Evolutionary conservation across 2,329 filamentous ascomycete genomes (phyloP), one percentile per base, ranked within the genome.

Genomic region (Xylariomycetidae sp.): DNA sequence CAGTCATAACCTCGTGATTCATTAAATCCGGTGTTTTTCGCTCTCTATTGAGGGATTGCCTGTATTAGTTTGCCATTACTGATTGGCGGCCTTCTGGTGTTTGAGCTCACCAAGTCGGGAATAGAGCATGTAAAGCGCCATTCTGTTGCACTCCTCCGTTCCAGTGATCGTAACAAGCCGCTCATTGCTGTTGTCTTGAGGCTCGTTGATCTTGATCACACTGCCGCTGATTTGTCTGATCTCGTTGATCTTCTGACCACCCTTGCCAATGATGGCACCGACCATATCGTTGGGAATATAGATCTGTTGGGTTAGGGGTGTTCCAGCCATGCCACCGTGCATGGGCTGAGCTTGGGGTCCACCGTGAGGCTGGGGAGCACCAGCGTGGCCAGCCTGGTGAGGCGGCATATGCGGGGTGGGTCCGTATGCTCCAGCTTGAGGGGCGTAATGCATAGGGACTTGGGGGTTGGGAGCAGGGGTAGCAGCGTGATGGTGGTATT

Each of bases 231-330:
- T 80, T 61, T 96, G 88, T 49, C 92, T 82, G 47, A 98, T 98
- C 66, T 98, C 92, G 58, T 98, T 98, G 73, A 98, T 98, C 77
- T 98, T 98, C 36, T 88, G 86, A 45, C 92, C 92, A 42, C 92
- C 92, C 68, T 98, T 98, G 55, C 92, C 92, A 51, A 98, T 98
- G 53, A 98, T 98, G 36, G 92, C 92, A 44, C 92, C 92, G 34
- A 98, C 92, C 92, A 98, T 97, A 56, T 98, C 92, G 58, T 98
- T 98, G 38, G 92, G 92, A 51, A 98, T 98, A 67, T 85, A 98
- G 48, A 98, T 98, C 64, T 98, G 92, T 64, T 98, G 92, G 3
- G 92, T 98, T 54, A 97, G 72, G 31, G 89, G 88, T 45, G 87
- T 82, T 32, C 86, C 87, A 25, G 85, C 82, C 52, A 89, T 59